Percentiles rank a stretch among this genome's conserved stretches.
phyloP scores from a whole-genome alignment of 805 yeast genomes.

The Ogataea chonburiensis region DNA sequence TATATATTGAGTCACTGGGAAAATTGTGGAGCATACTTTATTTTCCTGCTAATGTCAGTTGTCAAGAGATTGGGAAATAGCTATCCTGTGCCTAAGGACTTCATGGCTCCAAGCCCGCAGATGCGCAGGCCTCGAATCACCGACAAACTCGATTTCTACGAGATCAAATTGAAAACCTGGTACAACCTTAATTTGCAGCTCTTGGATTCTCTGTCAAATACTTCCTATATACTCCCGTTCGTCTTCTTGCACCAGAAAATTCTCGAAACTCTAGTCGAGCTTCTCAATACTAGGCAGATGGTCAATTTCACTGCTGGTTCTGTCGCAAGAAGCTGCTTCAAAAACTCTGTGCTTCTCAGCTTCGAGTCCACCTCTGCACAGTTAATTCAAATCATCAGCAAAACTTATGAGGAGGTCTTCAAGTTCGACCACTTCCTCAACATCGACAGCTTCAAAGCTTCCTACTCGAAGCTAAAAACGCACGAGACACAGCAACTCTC shows the following conservation, averaged over 20 bases:
- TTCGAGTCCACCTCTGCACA: slow-evolving; percentile 6
- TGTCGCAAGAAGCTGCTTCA: slow-evolving; percentile 19
- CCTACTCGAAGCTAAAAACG: slow-evolving; percentile 7
- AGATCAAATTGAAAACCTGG: slow-evolving; percentile 18
- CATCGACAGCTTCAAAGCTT: slow-evolving; percentile 10
- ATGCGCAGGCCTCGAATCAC: not conserved
- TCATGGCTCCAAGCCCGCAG: not conserved
- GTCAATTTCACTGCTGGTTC: slow-evolving; percentile 13
- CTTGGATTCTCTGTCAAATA: slow-evolving; percentile 15
- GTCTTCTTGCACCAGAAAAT: slow-evolving; percentile 14
- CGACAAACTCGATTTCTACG: slow-evolving; percentile 13
- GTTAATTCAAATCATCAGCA: slow-evolving; percentile 2
- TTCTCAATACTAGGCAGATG: slow-evolving; percentile 11
- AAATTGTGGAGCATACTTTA: no score
- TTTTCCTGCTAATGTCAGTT: slow-evolving; percentile 7
- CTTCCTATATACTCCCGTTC: slow-evolving; percentile 12
- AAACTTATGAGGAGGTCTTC: slow-evolving; percentile 14
- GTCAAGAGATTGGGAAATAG: not conserved
- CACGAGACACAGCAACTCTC: slow-evolving; percentile 1
- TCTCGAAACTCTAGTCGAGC: slow-evolving; percentile 13
- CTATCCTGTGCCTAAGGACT: not conserved
- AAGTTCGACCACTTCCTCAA: slow-evolving; percentile 15
- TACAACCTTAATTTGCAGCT: slow-evolving; percentile 20
- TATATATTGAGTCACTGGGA: no score
- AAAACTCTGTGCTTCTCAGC: slow-evolving; percentile 11